A percentile compares a stretch with the other conserved stretches of the same genome.
These are phyloP conservation scores for Magnolia officinalis DNA, from an alignment of 164 flowering plant species.

Conservation along the genomic window DNA sequence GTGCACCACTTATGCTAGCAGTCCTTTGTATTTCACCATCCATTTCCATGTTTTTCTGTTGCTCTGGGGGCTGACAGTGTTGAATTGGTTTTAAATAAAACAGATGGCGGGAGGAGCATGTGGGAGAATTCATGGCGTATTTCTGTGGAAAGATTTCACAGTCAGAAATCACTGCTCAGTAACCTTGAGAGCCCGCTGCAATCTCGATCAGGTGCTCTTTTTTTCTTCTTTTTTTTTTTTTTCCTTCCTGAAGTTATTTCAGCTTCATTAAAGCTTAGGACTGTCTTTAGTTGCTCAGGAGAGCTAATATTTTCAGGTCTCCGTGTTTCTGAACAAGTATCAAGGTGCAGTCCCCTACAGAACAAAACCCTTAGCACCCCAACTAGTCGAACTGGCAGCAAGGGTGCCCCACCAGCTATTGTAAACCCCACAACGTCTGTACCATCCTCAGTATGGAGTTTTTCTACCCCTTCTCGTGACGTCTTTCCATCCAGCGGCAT, in stretches of 20 bases:
- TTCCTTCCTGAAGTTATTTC: background rate
- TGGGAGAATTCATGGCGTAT: constrained; percentile 85
- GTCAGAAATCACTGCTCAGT: constrained; percentile 44
- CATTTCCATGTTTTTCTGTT: background rate
- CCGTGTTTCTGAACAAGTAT: constrained; percentile 39
- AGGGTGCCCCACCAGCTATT: constrained; percentile 37
- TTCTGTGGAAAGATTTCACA: constrained; percentile 51
- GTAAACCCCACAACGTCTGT: constrained; percentile 47
- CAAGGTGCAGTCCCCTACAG: constrained; percentile 36
- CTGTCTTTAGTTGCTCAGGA: background rate
- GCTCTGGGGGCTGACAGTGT: background rate
- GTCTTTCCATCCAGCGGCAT: constrained; percentile 38
- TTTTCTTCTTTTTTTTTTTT: no score
- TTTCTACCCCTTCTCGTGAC: constrained; percentile 54
- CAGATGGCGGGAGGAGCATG: constrained; percentile 75
- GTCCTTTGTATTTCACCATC: background rate
- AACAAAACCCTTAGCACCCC: constrained; percentile 43
- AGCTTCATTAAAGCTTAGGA: background rate
- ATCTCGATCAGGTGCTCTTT: constrained; percentile 45
- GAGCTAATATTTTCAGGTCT: constrained; percentile 39
- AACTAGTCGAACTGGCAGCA: constrained; percentile 46
- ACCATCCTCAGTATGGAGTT: constrained; percentile 82
- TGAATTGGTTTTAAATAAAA: constrained; percentile 1
- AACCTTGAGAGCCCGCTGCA: constrained; percentile 54
- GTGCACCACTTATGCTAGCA: background rate